Conservation (phyloP, 768 basidiomycete genomes). For the Kwoniella newhampshirensis region DNA sequence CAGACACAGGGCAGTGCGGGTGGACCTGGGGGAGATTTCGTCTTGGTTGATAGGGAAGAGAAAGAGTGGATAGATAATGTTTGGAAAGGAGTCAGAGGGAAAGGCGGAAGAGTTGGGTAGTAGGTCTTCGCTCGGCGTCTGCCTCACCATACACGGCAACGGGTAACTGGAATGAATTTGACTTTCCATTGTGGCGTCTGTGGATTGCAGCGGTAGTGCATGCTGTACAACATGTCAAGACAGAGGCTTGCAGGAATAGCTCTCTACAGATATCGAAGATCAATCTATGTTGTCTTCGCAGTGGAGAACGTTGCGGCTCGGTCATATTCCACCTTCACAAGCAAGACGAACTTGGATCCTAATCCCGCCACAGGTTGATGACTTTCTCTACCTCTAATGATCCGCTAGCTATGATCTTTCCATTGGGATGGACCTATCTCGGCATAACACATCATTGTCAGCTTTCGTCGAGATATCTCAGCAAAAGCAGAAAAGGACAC, state of each 20-base stretch:
- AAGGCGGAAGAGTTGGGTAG: constrained; percentile 25
- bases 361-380: constrained; percentile 72
- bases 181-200: too few species aligned
- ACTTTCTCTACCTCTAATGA: constrained; percentile 83
- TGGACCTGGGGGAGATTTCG: constrained; percentile 29
- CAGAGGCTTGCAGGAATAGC: too few species aligned
- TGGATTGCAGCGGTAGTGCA: too few species aligned
- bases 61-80: constrained; percentile 45
- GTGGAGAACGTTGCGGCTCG: neutral
- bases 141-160: too few species aligned
- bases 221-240: too few species aligned
- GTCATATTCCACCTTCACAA: too few species aligned
- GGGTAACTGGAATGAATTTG: too few species aligned
- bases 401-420: constrained; percentile 78
- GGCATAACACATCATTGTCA: constrained; percentile 9
- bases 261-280: too few species aligned
- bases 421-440: constrained; percentile 70
- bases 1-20: neutral
- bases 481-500: constrained; percentile 15
- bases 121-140: too few species aligned
- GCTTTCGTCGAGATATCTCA: neutral
- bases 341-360: too few species aligned
- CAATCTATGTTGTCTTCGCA: too few species aligned
- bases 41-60: constrained; percentile 43
- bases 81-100: constrained; percentile 38